Evolutionary conservation across 106 monocot species (phyloP).

Genomic region (Narthecium ossifragum): DNA sequence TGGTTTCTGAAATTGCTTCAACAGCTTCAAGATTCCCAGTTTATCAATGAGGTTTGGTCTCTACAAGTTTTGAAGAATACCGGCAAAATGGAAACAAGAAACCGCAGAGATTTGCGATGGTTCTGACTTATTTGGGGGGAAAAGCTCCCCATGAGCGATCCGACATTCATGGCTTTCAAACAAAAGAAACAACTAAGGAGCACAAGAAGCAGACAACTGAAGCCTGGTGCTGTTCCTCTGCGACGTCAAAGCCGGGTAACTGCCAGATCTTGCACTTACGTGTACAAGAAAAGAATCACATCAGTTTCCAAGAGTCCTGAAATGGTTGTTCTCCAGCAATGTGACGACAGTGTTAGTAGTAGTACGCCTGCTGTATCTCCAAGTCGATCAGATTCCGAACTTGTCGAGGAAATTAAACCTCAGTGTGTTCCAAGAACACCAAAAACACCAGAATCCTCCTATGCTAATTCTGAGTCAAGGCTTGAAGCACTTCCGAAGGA

Average conservation of each 20-base stretch:
- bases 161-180: conserved; percentile 45
- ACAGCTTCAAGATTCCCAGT: too few species aligned
- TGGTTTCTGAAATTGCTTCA: too few species aligned
- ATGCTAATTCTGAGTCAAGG: conserved; percentile 37
- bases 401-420: conserved; percentile 14
- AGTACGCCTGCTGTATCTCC: conserved; percentile 25
- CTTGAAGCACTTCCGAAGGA: conserved; percentile 90
- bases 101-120: too few species aligned
- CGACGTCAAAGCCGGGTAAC: conserved; percentile 42
- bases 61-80: too few species aligned
- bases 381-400: neutral
- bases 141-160: conserved; percentile 9
- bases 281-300: conserved; percentile 79
- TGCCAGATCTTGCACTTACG: conserved; percentile 56
- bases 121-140: neutral
- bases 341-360: neutral
- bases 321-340: neutral
- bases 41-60: too few species aligned
- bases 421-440: conserved; percentile 46
- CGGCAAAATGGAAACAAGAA: too few species aligned
- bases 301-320: too few species aligned
- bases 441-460: conserved; percentile 30
- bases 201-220: conserved; percentile 58
- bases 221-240: conserved; percentile 71
- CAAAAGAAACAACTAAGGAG: conserved; percentile 58